A percentile compares a stretch with the other conserved stretches of the same genome.
Conservation (phyloP, 257 asterid genomes). For the Leonotis leonurus region DNA sequence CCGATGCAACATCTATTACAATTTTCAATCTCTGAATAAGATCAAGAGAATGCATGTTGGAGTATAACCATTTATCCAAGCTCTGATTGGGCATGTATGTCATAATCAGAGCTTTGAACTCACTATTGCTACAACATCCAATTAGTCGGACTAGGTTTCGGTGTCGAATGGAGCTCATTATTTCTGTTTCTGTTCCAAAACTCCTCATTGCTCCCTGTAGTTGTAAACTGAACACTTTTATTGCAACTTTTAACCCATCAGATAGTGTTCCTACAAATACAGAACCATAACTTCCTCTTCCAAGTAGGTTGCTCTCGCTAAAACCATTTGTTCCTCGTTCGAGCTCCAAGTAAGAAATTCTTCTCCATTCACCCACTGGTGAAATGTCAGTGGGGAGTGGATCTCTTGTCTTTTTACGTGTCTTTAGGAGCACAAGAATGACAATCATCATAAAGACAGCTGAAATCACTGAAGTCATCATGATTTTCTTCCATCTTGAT, state of each 20-base stretch:
- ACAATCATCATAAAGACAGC: not conserved
- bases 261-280: not conserved
- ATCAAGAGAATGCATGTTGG: not conserved
- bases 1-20: not conserved
- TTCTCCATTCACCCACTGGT: not conserved
- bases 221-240: not conserved
- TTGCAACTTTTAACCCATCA: not conserved
- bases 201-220: conserved; percentile 20
- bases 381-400: not conserved
- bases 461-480: not conserved
- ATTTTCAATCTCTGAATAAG: not conserved
- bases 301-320: not conserved
- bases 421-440: not conserved
- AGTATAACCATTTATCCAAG: not conserved
- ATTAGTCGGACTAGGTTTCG: conserved; percentile 22
- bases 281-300: conserved; percentile 7
- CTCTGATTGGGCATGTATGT: not conserved
- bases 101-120: conserved; percentile 11
- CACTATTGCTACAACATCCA: conserved; percentile 21
- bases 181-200: conserved; percentile 22
- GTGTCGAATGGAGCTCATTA: conserved; percentile 17
- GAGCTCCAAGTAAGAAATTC: not conserved
- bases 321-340: not conserved
- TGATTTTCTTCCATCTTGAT: not conserved
- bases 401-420: not conserved